These are phyloP conservation scores for Hibiscus trionum DNA, from an alignment of 345 rosid genomes.

Conservation along the genomic window DNA sequence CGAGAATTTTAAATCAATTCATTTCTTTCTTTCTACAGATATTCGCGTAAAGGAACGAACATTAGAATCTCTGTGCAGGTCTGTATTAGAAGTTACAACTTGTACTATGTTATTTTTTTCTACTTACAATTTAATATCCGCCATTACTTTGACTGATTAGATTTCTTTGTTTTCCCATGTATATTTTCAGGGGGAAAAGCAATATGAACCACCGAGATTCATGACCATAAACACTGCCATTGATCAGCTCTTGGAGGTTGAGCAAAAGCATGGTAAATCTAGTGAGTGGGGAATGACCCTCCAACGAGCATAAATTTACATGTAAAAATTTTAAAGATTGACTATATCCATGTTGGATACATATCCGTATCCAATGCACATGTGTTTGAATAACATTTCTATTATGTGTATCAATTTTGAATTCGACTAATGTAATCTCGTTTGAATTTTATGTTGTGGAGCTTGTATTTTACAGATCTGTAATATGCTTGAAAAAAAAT, in stretches of 20 bases:
- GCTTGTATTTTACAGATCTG: too few species aligned
- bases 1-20: background rate
- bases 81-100: background rate
- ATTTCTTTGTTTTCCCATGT: background rate
- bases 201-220: constrained; percentile 77
- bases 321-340: background rate
- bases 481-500: too few species aligned
- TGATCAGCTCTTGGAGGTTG: constrained; percentile 88
- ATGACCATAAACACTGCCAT: constrained; percentile 84
- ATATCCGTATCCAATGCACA: background rate
- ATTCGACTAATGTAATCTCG: too few species aligned
- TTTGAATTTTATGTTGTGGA: too few species aligned
- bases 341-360: background rate
- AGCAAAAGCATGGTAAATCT: constrained; percentile 42
- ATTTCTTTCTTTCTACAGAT: constrained; percentile 30
- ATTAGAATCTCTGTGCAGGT: constrained; percentile 84
- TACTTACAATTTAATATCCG: background rate
- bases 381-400: too few species aligned
- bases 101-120: constrained; percentile 1
- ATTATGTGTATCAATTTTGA: too few species aligned
- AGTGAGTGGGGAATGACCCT: constrained; percentile 28
- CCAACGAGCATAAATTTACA: background rate
- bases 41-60: constrained; percentile 91
- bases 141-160: constrained; percentile 3
- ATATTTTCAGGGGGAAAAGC: constrained; percentile 56